Conservation (phyloP, 345 rosid genomes). For the Jatropha curcas region DNA sequence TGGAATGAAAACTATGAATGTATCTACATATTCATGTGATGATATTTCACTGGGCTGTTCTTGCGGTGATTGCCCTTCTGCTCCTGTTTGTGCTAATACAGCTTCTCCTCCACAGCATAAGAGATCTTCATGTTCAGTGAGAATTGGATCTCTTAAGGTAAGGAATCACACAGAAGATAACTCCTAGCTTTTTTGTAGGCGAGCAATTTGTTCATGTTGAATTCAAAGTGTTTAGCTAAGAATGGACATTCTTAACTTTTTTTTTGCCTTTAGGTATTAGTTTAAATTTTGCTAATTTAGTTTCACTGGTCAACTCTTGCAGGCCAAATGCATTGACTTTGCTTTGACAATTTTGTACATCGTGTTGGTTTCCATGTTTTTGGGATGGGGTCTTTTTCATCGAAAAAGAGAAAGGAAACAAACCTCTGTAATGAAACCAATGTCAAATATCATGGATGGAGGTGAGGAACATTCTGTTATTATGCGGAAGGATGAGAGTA, state of each 20-base stretch:
- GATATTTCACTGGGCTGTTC: constrained; percentile 90
- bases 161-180: constrained; percentile 9
- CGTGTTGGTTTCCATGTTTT: constrained; percentile 65
- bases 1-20: constrained; percentile 91
- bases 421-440: constrained; percentile 54
- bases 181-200: background rate
- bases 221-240: background rate
- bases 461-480: constrained; percentile 41
- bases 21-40: constrained; percentile 74
- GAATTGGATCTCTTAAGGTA: constrained; percentile 77
- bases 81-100: constrained; percentile 67
- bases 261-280: background rate
- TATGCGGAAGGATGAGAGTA: constrained; percentile 59
- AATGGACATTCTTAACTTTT: background rate
- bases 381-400: constrained; percentile 77
- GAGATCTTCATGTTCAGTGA: constrained; percentile 62
- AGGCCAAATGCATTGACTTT: constrained; percentile 85
- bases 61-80: constrained; percentile 92
- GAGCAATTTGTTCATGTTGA: background rate
- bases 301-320: constrained; percentile 39
- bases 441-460: constrained; percentile 33
- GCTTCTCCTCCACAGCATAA: constrained; percentile 49
- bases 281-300: constrained; percentile 15
- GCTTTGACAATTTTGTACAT: constrained; percentile 68
- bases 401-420: constrained; percentile 53